Percentiles rank a stretch among this genome's conserved stretches.
Evolutionary conservation across 139 green algal species (phyloP).

Genomic region (Coccomyxa sp.): DNA sequence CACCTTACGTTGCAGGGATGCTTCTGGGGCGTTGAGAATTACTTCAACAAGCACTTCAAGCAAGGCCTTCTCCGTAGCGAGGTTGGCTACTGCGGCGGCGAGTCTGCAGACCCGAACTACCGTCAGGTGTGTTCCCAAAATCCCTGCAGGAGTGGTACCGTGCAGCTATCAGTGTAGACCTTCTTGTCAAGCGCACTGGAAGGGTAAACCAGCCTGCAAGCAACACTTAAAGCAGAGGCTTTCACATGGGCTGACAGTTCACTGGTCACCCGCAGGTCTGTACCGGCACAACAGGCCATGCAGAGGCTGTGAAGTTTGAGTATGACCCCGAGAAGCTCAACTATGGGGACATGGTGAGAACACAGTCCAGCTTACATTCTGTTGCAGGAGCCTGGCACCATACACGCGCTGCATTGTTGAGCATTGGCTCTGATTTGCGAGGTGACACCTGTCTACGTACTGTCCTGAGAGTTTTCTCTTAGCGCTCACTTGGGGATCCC

Average conservation of each 20-base stretch:
- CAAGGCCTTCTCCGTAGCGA: neutral
- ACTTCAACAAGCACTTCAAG: constrained; percentile 19
- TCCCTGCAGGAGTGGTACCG: too few relatives aligned
- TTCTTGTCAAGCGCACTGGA: too few relatives aligned
- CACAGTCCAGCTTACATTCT: neutral
- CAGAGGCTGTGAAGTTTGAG: constrained; percentile 28
- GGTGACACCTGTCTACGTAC: too few relatives aligned
- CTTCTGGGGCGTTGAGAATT: constrained; percentile 16
- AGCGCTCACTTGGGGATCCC: neutral
- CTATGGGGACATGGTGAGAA: constrained; percentile 15
- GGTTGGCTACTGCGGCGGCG: constrained; percentile 7
- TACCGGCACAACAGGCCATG: constrained; percentile 29
- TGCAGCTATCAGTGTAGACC: too few relatives aligned
- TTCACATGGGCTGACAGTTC: too few relatives aligned
- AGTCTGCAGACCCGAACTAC: neutral
- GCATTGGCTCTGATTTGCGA: too few relatives aligned
- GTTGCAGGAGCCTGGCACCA: neutral
- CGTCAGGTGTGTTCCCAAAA: too few relatives aligned
- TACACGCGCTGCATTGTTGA: neutral
- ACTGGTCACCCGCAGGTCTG: constrained; percentile 24
- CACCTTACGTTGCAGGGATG: constrained; percentile 1
- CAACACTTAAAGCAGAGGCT: too few relatives aligned
- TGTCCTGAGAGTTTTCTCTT: too few relatives aligned
- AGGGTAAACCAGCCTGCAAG: too few relatives aligned
- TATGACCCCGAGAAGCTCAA: constrained; percentile 26